Base-by-base conservation (phyloP, 2,329 filamentous ascomycete species). In the Annulohypoxylon truncatum region DNA sequence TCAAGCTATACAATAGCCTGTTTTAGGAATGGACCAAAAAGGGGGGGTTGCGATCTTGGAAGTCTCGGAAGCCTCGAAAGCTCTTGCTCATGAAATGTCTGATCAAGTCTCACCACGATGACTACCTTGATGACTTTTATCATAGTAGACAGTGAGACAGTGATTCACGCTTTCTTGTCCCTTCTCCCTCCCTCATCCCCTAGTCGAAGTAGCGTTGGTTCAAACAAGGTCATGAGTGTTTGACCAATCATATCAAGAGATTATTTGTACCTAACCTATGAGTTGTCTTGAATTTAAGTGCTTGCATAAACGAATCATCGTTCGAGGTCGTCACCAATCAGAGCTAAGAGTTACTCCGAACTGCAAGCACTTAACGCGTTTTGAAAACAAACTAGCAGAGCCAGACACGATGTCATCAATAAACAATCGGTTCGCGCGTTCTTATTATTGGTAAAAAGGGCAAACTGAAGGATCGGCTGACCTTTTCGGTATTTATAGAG, bases 251-350 rank as follows among this genome's bases (percentile, higher is more conserved):
- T 61, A 52, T 7, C 15, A 40, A 35, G 29, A n/a, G 38, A 28
- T 7, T 26, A 48, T 29, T 28, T 8, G 10, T 44, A 55, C 9
- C 42, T 62, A 48, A 52, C 9, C 42, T 62, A 50, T 67, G 67
- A 67, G 64, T 67, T 69, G 67, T 67, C 64, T 64, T 35, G 38
- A 46, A 26, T 31, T 67, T 66, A 67, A 69, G 67, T 67, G 67
- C 64, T 69, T 67, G 67, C 67, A 69, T 69, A 9, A 60, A 20
- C 67, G 44, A 67, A 69, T 69, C 67, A 66, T 28, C 48, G 46
- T 15, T 54, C 42, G 24, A n/a, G 5, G 2, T 33, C 4, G 2
- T 50, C 26, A 48, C 66, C 66, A 69, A 66, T 64, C 59, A 69
- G 29, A 56, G 13, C 33, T 20, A 28, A 61, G 51, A 31, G 29